Evolutionary conservation across 176 grass and related monocot species (phyloP).

Genomic region (Aegilops speltoides): DNA sequence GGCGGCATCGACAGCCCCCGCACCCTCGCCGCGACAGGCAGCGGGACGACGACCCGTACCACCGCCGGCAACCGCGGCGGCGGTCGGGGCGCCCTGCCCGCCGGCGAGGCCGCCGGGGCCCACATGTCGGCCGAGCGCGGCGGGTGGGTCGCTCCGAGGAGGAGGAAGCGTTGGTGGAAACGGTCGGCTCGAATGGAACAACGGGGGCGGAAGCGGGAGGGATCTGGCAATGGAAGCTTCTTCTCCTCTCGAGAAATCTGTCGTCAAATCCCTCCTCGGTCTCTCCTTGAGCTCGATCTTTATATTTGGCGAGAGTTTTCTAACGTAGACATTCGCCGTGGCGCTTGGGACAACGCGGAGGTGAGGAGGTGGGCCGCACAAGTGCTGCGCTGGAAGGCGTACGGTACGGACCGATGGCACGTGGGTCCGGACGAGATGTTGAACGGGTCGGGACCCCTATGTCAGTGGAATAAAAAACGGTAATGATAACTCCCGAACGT

Average conservation of each 20-base stretch:
- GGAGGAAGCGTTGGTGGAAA: neutral
- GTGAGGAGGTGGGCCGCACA: neutral
- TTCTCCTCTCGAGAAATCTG: slow-evolving; percentile 8
- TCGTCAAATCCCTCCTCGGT: neutral
- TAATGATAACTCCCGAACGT: no score
- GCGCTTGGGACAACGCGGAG: neutral
- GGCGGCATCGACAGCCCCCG: neutral
- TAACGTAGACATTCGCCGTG: neutral
- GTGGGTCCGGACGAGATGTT: neutral
- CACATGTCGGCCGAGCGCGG: slow-evolving; percentile 35
- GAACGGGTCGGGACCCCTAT: neutral
- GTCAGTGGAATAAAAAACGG: no score
- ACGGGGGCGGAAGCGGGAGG: neutral
- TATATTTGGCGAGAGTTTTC: neutral
- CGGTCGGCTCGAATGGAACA: neutral
- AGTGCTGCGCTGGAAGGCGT: slow-evolving; percentile 3
- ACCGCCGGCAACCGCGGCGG: neutral
- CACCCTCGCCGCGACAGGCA: neutral
- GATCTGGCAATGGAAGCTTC: slow-evolving; percentile 33
- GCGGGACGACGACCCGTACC: slow-evolving; percentile 5
- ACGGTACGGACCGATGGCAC: neutral
- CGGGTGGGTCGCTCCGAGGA: neutral
- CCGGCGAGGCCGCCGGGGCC: slow-evolving; percentile 37
- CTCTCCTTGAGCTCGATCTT: neutral
- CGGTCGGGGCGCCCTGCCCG: neutral